Conservation (phyloP, 177 flowering plant genomes). For the Telopea speciosissima region DNA sequence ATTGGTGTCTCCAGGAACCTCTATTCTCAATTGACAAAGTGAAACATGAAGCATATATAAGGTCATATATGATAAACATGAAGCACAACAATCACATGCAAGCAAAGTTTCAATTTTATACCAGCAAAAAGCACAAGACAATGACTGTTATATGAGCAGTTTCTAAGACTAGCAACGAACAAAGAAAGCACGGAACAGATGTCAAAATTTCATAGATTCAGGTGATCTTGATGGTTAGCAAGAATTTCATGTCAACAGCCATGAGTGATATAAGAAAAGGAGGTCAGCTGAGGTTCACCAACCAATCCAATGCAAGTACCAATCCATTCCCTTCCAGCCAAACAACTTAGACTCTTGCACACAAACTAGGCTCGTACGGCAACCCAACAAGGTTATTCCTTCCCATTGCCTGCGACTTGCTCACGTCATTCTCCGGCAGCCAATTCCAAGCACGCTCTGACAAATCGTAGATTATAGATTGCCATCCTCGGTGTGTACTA, state of each 20-base stretch:
- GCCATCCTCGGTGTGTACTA: constrained; percentile 29
- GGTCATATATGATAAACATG: background rate
- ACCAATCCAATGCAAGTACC: constrained; percentile 4
- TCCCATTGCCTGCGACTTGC: constrained; percentile 24
- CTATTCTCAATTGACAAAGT: background rate
- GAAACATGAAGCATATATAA: background rate
- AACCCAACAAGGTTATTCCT: constrained; percentile 26
- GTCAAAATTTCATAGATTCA: background rate
- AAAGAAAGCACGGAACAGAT: background rate
- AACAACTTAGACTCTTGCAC: constrained; percentile 21
- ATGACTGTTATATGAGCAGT: background rate
- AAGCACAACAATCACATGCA: background rate
- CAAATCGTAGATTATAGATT: constrained; percentile 22
- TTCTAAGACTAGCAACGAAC: background rate
- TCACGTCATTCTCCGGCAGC: constrained; percentile 24
- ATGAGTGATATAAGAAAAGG: background rate
- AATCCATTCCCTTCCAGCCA: background rate
- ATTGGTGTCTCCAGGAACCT: background rate
- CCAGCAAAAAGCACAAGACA: background rate
- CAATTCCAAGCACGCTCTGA: constrained; percentile 19
- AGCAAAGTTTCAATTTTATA: background rate
- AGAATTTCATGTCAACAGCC: background rate
- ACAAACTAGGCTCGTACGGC: constrained; percentile 28
- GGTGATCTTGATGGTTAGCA: background rate
- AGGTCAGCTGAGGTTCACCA: background rate